A percentile compares a stretch with the other conserved stretches of the same genome.
Evolutionary conservation across 352 stramenopile species (phyloP).

Genomic region (Hyaloperonospora brassicae): DNA sequence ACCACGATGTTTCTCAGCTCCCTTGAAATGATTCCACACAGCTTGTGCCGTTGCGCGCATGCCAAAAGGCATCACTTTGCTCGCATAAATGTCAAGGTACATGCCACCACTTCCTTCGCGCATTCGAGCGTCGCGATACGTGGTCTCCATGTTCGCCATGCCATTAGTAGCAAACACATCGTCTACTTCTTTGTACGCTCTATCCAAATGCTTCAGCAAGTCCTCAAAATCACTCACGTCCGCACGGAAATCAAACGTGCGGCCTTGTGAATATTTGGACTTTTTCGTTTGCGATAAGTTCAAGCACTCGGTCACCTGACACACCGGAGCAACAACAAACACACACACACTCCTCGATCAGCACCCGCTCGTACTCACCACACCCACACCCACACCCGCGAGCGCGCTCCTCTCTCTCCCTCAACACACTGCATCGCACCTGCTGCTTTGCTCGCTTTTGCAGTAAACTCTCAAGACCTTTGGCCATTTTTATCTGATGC

Average conservation of each 20-base stretch:
- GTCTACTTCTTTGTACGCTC: constrained; percentile 31
- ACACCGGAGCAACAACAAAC: not conserved
- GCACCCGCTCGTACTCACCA: not conserved
- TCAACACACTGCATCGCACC: not conserved
- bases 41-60: constrained; percentile 32
- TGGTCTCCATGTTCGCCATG: constrained; percentile 30
- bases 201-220: constrained; percentile 29
- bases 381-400: too few species aligned
- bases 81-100: constrained; percentile 40
- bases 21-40: constrained; percentile 39
- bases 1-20: constrained; percentile 30
- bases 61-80: constrained; percentile 39
- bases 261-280: constrained; percentile 32
- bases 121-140: constrained; percentile 32
- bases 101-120: constrained; percentile 32
- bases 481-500: constrained; percentile 31
- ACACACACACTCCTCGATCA: constrained; percentile 7
- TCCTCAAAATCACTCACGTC: constrained; percentile 30
- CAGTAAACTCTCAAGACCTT: constrained; percentile 25
- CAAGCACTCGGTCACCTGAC: constrained; percentile 23
- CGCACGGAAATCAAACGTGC: constrained; percentile 27
- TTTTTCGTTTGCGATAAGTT: constrained; percentile 27
- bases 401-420: not conserved
- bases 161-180: constrained; percentile 31
- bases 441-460: constrained; percentile 31